Percentiles rank a stretch among this genome's conserved stretches.
phyloP scores from a whole-genome alignment of 2,329 filamentous ascomycete genomes.

The Chaetothyriales sp. region DNA sequence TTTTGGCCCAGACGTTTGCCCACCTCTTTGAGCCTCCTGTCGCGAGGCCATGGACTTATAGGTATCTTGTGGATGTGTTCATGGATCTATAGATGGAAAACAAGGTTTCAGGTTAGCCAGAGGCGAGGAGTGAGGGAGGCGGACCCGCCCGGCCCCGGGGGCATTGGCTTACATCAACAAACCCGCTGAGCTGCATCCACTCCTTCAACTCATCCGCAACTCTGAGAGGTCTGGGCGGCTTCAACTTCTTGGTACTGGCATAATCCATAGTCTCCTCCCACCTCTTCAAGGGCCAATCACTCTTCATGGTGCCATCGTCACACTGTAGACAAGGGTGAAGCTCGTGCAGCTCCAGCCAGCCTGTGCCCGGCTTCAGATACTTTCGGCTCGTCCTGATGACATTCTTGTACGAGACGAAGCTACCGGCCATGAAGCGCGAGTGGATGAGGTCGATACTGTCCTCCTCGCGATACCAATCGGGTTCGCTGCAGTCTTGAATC shows the following conservation, averaged over 20 bases:
- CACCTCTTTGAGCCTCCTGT: constrained; percentile 33
- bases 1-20: constrained; percentile 38
- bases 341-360: constrained; percentile 35
- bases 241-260: constrained; percentile 31
- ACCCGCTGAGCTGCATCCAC: constrained; percentile 45
- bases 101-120: neutral
- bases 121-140: neutral
- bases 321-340: constrained; percentile 35
- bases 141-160: too few species aligned
- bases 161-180: constrained; percentile 29
- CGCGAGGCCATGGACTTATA: constrained; percentile 38
- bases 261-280: constrained; percentile 34
- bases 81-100: constrained; percentile 25
- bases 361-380: constrained; percentile 42
- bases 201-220: constrained; percentile 40
- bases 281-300: constrained; percentile 33
- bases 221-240: constrained; percentile 35
- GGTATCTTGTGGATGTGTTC: constrained; percentile 41
- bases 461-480: constrained; percentile 43
- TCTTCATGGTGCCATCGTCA: constrained; percentile 41
- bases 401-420: constrained; percentile 42
- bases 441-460: constrained; percentile 47
- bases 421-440: constrained; percentile 44
- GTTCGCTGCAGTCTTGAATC: constrained; percentile 53
- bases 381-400: constrained; percentile 40